Evolutionary conservation across 2,329 filamentous ascomycete genomes (phyloP).

Genomic region (Stachybotrys elegans): DNA sequence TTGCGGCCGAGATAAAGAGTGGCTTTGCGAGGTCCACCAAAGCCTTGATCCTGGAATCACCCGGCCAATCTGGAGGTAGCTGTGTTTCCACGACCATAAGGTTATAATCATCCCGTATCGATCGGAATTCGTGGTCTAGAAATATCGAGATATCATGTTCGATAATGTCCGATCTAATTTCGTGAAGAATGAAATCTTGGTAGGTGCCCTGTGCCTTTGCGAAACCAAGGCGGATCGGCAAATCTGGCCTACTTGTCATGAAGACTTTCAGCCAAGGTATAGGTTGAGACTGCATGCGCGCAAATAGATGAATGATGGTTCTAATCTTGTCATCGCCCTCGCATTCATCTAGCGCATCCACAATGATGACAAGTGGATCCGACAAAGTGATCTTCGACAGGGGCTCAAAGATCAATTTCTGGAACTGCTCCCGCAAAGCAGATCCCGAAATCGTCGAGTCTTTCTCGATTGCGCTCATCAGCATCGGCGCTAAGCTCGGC

Average conservation of each 20-base stretch:
- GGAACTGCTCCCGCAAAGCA: constrained; percentile 28
- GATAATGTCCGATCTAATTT: constrained; percentile 23
- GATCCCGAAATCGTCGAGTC: constrained; percentile 23
- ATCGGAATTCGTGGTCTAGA: constrained; percentile 10
- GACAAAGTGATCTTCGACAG: background rate
- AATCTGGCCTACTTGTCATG: constrained; percentile 35
- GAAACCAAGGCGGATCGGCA: constrained; percentile 29
- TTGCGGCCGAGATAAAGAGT: constrained; percentile 30
- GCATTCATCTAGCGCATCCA: constrained; percentile 1
- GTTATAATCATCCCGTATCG: background rate
- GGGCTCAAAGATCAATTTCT: constrained; percentile 24
- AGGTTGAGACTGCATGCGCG: constrained; percentile 7
- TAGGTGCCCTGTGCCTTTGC: constrained; percentile 13
- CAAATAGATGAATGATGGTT: constrained; percentile 23
- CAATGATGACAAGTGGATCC: constrained; percentile 1
- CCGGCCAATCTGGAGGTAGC: constrained; percentile 22
- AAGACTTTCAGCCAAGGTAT: constrained; percentile 25
- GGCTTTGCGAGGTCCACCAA: constrained; percentile 24
- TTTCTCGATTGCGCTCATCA: constrained; percentile 22
- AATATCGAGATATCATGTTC: constrained; percentile 30
- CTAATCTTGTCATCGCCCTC: constrained; percentile 13
- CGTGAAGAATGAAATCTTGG: constrained; percentile 26
- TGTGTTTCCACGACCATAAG: background rate
- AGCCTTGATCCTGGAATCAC: background rate
- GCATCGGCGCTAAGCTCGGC: constrained; percentile 17